These are phyloP conservation scores for Sextonia rubra DNA, from an alignment of 164 flowering plant species.

Conservation along the genomic window DNA sequence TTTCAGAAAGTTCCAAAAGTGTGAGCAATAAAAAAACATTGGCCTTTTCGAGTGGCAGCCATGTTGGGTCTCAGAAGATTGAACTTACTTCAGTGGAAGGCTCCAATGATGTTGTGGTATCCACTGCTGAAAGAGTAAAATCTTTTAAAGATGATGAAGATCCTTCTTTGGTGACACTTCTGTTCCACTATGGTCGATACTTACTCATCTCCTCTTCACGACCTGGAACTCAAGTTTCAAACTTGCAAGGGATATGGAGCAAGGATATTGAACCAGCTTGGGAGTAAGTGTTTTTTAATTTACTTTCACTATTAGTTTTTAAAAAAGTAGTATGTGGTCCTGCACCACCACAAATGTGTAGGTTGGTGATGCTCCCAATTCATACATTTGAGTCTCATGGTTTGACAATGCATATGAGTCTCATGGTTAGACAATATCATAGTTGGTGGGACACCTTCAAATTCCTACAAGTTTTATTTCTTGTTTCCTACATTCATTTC, in stretches of 20 bases:
- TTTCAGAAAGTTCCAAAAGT: slow-evolving; percentile 47
- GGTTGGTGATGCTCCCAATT: background rate
- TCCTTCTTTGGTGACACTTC: slow-evolving; percentile 83
- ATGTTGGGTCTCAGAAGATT: slow-evolving; percentile 6
- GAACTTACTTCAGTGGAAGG: slow-evolving; percentile 12
- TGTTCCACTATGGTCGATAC: slow-evolving; percentile 93
- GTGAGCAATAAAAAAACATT: background rate
- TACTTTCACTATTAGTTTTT: too few relatives aligned
- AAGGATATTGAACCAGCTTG: slow-evolving; percentile 77
- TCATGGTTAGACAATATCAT: background rate
- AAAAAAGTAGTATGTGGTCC: background rate
- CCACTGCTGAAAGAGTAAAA: slow-evolving; percentile 73
- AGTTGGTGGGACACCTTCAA: background rate
- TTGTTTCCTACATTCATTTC: background rate
- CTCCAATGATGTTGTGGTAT: slow-evolving; percentile 16
- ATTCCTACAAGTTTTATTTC: background rate
- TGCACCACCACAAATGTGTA: background rate
- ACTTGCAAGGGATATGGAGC: slow-evolving; percentile 95
- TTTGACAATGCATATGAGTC: background rate
- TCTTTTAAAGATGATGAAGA: slow-evolving; percentile 85
- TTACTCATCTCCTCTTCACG: slow-evolving; percentile 87
- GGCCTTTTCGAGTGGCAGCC: background rate
- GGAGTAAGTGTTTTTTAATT: slow-evolving; percentile 56
- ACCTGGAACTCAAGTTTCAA: slow-evolving; percentile 86
- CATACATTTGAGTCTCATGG: background rate